phyloP scores from a whole-genome alignment of 768 basidiomycete species.

The Amanita exitialis region DNA sequence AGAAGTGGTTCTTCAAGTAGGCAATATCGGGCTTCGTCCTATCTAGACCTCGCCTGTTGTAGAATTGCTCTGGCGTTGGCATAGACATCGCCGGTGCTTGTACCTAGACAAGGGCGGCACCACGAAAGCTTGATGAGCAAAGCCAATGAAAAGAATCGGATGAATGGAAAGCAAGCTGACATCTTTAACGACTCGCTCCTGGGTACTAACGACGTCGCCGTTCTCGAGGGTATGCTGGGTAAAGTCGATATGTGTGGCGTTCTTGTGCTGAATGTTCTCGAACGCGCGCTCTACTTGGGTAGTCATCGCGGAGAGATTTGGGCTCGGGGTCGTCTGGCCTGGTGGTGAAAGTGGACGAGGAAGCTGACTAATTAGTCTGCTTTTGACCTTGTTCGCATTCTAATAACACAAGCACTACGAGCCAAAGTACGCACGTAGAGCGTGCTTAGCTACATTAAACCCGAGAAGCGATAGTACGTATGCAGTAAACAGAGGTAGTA shows the following conservation, averaged over 20 bases:
- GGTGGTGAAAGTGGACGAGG: conserved; percentile 9
- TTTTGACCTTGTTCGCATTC: neutral
- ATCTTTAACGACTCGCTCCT: conserved; percentile 94
- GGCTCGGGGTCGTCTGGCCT: neutral
- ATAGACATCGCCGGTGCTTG: conserved; percentile 94
- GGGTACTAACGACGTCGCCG: conserved; percentile 84
- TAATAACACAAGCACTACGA: conserved; percentile 11
- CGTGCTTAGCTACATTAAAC: conserved; percentile 81
- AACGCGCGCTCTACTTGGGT: conserved; percentile 59
- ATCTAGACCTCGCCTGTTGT: conserved; percentile 60
- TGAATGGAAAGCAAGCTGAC: conserved; percentile 27
- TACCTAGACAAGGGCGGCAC: conserved; percentile 40
- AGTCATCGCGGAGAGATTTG: conserved; percentile 22
- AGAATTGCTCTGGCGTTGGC: conserved; percentile 94
- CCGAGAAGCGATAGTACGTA: conserved; percentile 84
- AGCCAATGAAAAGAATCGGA: neutral
- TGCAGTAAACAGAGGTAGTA: conserved; percentile 77
- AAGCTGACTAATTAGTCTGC: conserved; percentile 3
- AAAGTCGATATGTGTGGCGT: conserved; percentile 63
- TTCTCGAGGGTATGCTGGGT: conserved; percentile 91
- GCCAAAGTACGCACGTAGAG: conserved; percentile 75
- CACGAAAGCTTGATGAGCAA: conserved; percentile 4
- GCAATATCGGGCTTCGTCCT: conserved; percentile 88
- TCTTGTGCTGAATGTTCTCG: conserved; percentile 48
- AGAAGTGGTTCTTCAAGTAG: conserved; percentile 98